Base-by-base conservation (phyloP, 2,329 filamentous ascomycete species). In the Aspergillus bombycis region DNA sequence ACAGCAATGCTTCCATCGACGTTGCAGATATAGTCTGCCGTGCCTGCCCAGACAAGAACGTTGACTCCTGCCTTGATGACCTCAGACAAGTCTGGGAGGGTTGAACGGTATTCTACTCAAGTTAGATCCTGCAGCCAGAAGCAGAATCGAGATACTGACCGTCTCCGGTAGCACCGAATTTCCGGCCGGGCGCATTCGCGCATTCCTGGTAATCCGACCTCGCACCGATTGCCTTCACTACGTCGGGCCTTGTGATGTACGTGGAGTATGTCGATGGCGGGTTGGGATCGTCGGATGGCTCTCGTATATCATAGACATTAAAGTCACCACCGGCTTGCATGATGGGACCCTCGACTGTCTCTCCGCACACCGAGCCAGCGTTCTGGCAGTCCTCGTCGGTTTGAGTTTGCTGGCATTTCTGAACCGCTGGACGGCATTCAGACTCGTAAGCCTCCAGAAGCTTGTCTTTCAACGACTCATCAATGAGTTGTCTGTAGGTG, bases 1-100 rank as follows among this genome's bases (percentile, higher is more conserved):
- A 80, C 81, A 12, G 73, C 77, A 7, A 83, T 76, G 36, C 78
- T 81, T n/a, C 85, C 85, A 34, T 83, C 75, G 82, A 84, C 87
- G 73, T 87, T 88, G 68, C 84, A 87, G 59, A 86, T 85, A 75
- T 80, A 87, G 67, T 88, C 85, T 57, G 85, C 81, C 60, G 87
- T 85, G 38, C 85, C 85, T 0, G 85, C 84, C 84, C 84, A 87
- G 50, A 86, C 74, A 2, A 86, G 68, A 1, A 84, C 81, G 26
- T 77, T 78, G 36, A 86, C 79, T 2, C 82, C 83, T 9, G 79
- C 79, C 65, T 81, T 74, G 21, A 85, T 79, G 3, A 86, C 79
- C 1, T 75, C 71, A 1, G 80, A 79, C 11, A 86, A 73, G 0
- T 76, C 75, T 2, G 75, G 67, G 16, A 85, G 72, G 68, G 83